phyloP scores from a whole-genome alignment of 2,329 filamentous ascomycete genomes.

The Phaeosphaeria sp. region DNA sequence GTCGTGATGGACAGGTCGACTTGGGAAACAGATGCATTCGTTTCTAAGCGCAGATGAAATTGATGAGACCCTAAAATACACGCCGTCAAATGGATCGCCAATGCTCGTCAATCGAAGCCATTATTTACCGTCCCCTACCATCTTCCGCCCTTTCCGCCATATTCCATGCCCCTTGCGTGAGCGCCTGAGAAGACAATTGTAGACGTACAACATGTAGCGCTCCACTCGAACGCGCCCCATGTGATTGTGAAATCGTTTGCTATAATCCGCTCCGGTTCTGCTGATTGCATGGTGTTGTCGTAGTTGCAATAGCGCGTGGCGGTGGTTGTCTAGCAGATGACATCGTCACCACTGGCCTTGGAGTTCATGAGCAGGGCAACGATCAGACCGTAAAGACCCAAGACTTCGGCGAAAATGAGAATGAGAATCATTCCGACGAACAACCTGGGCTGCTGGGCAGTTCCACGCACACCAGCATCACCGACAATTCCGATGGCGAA shows the following conservation, averaged over 20 bases:
- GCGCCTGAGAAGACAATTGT: slow-evolving; percentile 41
- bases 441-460: slow-evolving; percentile 81
- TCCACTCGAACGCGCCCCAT: slow-evolving; percentile 32
- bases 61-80: slow-evolving; percentile 45
- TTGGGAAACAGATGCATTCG: slow-evolving; percentile 37
- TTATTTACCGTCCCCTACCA: slow-evolving; percentile 37
- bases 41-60: slow-evolving; percentile 41
- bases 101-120: slow-evolving; percentile 38
- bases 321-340: slow-evolving; percentile 19
- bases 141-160: slow-evolving; percentile 7
- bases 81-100: slow-evolving; percentile 42
- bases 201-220: slow-evolving; percentile 44
- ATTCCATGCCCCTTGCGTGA: slow-evolving; percentile 8
- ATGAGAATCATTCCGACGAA: slow-evolving; percentile 99
- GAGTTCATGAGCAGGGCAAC: slow-evolving; percentile 99
- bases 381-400: slow-evolving; percentile 99
- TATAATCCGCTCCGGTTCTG: slow-evolving; percentile 25
- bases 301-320: slow-evolving; percentile 32
- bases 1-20: background rate
- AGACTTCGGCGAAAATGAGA: slow-evolving; percentile 99
- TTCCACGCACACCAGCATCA: slow-evolving; percentile 87
- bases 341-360: slow-evolving; percentile 61
- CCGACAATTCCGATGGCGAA: slow-evolving; percentile 71
- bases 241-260: slow-evolving; percentile 27
- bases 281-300: slow-evolving; percentile 39